A percentile compares a stretch with the other conserved stretches of the same genome.
Evolutionary conservation across 257 asterid genomes (phyloP).

Genomic region (Salvia hispanica): DNA sequence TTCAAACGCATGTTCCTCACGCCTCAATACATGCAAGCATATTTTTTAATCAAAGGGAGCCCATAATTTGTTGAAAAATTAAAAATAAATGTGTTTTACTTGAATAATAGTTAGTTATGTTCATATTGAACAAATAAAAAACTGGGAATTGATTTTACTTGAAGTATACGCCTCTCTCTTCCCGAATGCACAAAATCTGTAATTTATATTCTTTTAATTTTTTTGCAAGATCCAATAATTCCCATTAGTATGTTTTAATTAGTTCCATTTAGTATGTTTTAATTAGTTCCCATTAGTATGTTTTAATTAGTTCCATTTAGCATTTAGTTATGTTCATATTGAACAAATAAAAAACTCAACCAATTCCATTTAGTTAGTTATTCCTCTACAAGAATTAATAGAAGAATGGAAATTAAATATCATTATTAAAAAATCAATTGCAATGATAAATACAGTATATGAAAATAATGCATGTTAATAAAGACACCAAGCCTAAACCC

Average conservation of each 20-base stretch:
- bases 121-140: constrained; percentile 6
- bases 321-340: too few relatives aligned
- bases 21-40: constrained; percentile 20
- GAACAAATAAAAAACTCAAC: background rate
- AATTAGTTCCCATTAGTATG: too few relatives aligned
- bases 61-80: constrained; percentile 35
- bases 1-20: constrained; percentile 24
- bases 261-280: too few relatives aligned
- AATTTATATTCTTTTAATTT: too few relatives aligned
- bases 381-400: too few relatives aligned
- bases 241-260: too few relatives aligned
- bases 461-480: constrained; percentile 5
- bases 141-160: too few relatives aligned
- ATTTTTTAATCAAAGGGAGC: constrained; percentile 23
- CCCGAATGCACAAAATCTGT: too few relatives aligned
- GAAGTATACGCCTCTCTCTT: too few relatives aligned
- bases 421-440: background rate
- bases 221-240: too few relatives aligned
- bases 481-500: constrained; percentile 32
- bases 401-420: background rate
- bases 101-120: constrained; percentile 34
- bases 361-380: too few relatives aligned
- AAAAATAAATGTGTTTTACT: constrained; percentile 8
- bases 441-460: background rate
- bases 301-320: too few relatives aligned